Conservation (phyloP, 257 asterid species). For the Voacanga thouarsii region DNA sequence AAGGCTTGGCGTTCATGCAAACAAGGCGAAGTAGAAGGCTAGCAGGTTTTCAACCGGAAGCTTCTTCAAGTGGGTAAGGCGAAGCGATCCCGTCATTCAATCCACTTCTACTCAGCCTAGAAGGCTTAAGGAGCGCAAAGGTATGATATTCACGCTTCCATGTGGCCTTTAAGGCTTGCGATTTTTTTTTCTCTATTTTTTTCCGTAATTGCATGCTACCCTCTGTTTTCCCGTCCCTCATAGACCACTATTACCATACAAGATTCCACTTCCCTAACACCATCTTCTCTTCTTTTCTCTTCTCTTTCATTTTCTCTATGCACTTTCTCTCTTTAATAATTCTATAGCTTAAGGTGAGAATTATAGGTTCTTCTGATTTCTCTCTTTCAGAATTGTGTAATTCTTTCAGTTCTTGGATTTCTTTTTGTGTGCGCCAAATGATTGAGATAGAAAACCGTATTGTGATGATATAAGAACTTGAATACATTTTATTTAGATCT, state of each 20-base stretch:
- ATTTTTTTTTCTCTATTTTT: too few species aligned
- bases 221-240: too few species aligned
- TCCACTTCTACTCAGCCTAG: too few species aligned
- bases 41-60: too few species aligned
- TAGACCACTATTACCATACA: conserved; percentile 6
- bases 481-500: conserved; percentile 11
- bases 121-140: too few species aligned
- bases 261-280: conserved; percentile 5
- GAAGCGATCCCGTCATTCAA: too few species aligned
- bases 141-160: too few species aligned
- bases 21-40: too few species aligned
- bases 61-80: too few species aligned
- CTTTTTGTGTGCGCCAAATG: conserved; percentile 19
- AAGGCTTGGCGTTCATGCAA: too few species aligned
- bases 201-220: too few species aligned
- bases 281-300: background rate
- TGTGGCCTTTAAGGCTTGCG: too few species aligned
- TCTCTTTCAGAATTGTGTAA: conserved; percentile 11
- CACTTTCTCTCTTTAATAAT: background rate
- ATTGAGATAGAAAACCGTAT: conserved; percentile 1
- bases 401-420: conserved; percentile 15
- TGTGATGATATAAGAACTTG: background rate
- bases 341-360: conserved; percentile 16
- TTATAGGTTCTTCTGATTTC: conserved; percentile 13
- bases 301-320: background rate